Percentiles rank a stretch among this genome's conserved stretches.
phyloP scores from a whole-genome alignment of 768 basidiomycete species.

The Pisolithus tinctorius region DNA sequence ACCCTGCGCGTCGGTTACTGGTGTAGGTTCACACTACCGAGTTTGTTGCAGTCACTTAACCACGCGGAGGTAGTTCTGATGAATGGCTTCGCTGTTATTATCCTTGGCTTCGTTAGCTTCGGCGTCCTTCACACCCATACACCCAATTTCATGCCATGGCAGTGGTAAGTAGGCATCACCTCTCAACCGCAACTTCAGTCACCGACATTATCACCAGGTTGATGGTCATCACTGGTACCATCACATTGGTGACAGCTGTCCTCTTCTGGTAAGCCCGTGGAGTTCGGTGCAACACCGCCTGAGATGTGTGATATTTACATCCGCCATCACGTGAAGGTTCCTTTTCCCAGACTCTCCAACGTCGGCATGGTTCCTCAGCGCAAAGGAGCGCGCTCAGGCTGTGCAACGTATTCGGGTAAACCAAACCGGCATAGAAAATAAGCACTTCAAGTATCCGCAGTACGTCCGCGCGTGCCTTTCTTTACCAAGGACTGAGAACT shows the following conservation, averaged over 20 bases:
- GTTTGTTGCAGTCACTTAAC: slow-evolving; percentile 1
- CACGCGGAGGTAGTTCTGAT: slow-evolving; percentile 47
- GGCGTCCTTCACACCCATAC: slow-evolving; percentile 59
- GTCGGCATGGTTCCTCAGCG: slow-evolving; percentile 63
- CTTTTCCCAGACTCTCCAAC: slow-evolving; percentile 80
- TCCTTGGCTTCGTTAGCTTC: slow-evolving; percentile 65
- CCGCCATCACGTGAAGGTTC: slow-evolving; percentile 37
- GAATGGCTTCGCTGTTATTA: slow-evolving; percentile 69
- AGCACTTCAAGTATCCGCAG: slow-evolving; percentile 73
- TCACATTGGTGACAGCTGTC: slow-evolving; percentile 55
- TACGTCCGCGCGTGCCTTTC: slow-evolving; percentile 29
- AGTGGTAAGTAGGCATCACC: slow-evolving; percentile 44
- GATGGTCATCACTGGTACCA: slow-evolving; percentile 65
- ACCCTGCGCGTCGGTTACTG: slow-evolving; percentile 45
- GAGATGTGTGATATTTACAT: slow-evolving; percentile 2
- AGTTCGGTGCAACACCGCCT: slow-evolving; percentile 1
- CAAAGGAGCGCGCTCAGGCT: slow-evolving; percentile 60
- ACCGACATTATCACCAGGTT: slow-evolving; percentile 39
- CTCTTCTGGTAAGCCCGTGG: slow-evolving; percentile 47
- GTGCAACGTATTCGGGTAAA: slow-evolving; percentile 67
- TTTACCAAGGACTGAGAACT: slow-evolving; percentile 7
- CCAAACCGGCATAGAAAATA: slow-evolving; percentile 78
- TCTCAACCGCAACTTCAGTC: slow-evolving; percentile 2
- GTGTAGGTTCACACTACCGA: slow-evolving; percentile 29
- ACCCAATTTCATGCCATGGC: slow-evolving; percentile 60